Base-by-base conservation (phyloP, 371 early-diverging fungal species). In the Conidiobolus incongruus region DNA sequence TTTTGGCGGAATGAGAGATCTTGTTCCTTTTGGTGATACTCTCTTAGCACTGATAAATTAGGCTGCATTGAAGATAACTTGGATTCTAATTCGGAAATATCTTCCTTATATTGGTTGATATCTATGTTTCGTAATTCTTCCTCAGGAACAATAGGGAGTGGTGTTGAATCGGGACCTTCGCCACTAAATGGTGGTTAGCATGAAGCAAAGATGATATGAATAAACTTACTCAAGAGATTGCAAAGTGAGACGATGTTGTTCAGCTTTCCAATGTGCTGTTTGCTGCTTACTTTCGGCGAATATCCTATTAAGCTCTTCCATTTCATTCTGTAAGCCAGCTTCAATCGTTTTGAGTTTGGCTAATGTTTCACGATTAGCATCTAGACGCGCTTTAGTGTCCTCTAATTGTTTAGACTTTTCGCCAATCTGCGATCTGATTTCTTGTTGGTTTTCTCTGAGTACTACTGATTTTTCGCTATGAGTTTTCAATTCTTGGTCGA, bases 41-140 rank as follows among this genome's bases (percentile, higher is more conserved):
- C 94, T 21, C 67, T 67, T 24, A 97, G 59, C 1, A 91, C 89
- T 16, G 71, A 67, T 12, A 97, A 57, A 49, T 93, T 94, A 5
- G 95, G 93, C 13, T 77, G 71, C 6, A 81, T 70, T 40, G 66
- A 64, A 46, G 70, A 59, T 44, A 76, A 45, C 31, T 38, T 48
- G 49, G 61, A 58, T 53, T 68, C 66, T 24, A 73, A 55, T 33
- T 62, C 57, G 7, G 60, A 63, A 42, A 68, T 63, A 1, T 60
- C 60, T 21, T 50, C 44, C 26, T 52, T 47, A 15, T 16, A 6
- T 7, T 35, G 36, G 33, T 17, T 19, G 8, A 20, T 3, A 36
- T 48, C 17, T 15, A 22, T 30, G 16, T 13, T 33, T 16, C 35
- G 16, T 16, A 24, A 13, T 15, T 12, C 35, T 29, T n/a, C n/a